Evolutionary conservation across 1,139 yeast species (phyloP), one percentile per base, ranked within the genome.

Genomic region (Yamadazyma mexicana): DNA sequence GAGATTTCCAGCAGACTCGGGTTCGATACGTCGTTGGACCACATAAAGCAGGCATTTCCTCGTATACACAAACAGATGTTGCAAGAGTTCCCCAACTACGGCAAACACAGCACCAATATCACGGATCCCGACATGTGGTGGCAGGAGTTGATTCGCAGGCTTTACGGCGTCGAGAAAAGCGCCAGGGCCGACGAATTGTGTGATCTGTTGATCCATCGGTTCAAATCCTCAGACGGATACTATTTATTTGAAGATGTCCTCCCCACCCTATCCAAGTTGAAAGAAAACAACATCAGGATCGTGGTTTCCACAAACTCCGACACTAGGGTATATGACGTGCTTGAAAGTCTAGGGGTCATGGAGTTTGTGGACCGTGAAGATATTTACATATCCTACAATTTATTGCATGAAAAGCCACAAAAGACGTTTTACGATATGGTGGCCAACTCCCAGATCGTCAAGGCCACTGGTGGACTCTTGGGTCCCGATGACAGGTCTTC

Each of bases 291-390:
- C n/a, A 56, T 75, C 4, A 54, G 60, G 2, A 39, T 78, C 14
- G 71, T 78, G 2, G 69, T 77, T 2, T 64, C 79, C 14, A 77
- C 83, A 44, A 83, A 83, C 53, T 80, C 87, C 0, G 89, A 83
- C 54, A 68, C 75, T 1, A 54, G 81, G 12, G 73, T 77, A 10
- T 48, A 55, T 20, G 56, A 59, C 9, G 57, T 81, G 0, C 47
- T 83, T 33, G 53, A 71, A 34, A 73, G 71, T 45, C 66, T 83
- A 39, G 75, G 71, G 0, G 43, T 77, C 22, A 37, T 48, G 16
- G 40, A 65, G 17, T 79, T 57, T 49, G 69, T 82, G 46, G 54
- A 61, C 11, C 51, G 53, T 2, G 53, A 58, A 17, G 52, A 59
- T 40, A 56, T 79, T 4, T 76, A 71, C 51, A 52, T 80, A 3